Evolutionary conservation across 2,329 filamentous ascomycete species (phyloP).

Genomic region (Esteya vermicola): DNA sequence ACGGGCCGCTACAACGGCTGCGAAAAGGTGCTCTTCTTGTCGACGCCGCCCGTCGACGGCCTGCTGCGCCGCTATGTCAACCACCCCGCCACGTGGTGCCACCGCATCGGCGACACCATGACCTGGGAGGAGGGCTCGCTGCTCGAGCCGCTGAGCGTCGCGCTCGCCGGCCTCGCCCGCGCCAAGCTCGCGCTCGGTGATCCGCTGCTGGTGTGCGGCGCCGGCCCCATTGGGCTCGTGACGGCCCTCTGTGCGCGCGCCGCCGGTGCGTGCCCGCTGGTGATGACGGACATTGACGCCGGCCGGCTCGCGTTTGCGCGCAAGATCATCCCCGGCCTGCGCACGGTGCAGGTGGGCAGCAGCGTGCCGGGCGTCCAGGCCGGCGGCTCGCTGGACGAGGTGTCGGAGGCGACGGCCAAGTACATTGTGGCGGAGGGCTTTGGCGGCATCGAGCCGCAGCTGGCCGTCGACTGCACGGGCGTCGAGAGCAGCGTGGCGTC

Average conservation of each 20-base stretch:
- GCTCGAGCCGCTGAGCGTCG: conserved; percentile 80
- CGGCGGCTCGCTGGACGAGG: conserved; percentile 25
- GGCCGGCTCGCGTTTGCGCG: conserved; percentile 74
- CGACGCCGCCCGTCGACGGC: conserved; percentile 78
- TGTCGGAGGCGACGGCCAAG: conserved; percentile 56
- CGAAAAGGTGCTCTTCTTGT: conserved; percentile 71
- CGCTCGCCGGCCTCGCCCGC: conserved; percentile 75
- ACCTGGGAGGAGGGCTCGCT: conserved; percentile 82
- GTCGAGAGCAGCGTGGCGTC: conserved; percentile 78
- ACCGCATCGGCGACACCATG: conserved; percentile 76
- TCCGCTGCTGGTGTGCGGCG: conserved; percentile 77
- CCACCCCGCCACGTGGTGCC: conserved; percentile 88
- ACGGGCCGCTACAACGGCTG: conserved; percentile 94
- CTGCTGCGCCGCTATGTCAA: conserved; percentile 86
- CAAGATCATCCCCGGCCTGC: conserved; percentile 63
- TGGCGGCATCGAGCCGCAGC: conserved; percentile 64
- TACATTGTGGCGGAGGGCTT: conserved; percentile 52
- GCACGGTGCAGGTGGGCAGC: conserved; percentile 61
- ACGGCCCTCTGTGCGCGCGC: conserved; percentile 73
- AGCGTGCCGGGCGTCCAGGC: neutral
- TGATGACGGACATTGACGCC: conserved; percentile 90
- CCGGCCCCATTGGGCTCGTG: conserved; percentile 85
- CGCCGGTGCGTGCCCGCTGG: conserved; percentile 77
- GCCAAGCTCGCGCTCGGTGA: conserved; percentile 73
- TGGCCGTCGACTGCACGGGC: conserved; percentile 87